Base-by-base conservation (phyloP, 371 early-diverging fungal species). In the Mucor mucedo region DNA sequence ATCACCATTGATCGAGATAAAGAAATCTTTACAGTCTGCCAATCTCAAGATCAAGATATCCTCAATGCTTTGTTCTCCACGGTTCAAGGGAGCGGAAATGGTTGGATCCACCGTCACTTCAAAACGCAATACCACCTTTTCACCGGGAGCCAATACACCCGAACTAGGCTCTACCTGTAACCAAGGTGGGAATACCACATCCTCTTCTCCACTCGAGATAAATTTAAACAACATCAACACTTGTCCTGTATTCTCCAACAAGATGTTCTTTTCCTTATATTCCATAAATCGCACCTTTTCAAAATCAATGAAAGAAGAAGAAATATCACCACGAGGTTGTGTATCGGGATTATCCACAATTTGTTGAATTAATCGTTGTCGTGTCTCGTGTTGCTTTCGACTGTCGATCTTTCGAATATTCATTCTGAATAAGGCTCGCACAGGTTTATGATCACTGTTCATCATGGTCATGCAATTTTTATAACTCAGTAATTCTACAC, bases 401-500 rank as follows among this genome's bases (percentile, higher is more conserved):
- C 68, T 68, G 49, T 92, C 73, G 4, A 94, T 75, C 30, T 69
- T 68, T 9, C 79, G 71, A 7, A 77, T 82, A 73, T 86, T 82
- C 13, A 87, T 54, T 13, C 73, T 73, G 61, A 96, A 85, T 1
- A 84, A 49, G 0, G 93, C 92, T 16, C 81, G 82, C 11, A 98
- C 96, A 2, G 98, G 98, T 62, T 95, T 96, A 77, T 98, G 98
- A 70, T 98, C 98, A 53, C 95, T 94, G 33, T 84, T 66, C 56
- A 74, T 78, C 66, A 93, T 77, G 5, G 80, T 84, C 89, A 83
- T 89, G 39, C 83, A 85, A 48, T 80, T 80, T 35, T 55, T 69
- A 61, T 94, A 93, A 35, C 70, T 78, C 2, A 77, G 14, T 11
- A 82, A 68, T 21, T 77, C 54, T 3, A 89, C 69, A 54, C 76